These are phyloP conservation scores for Apostasia shenzhenica DNA, from an alignment of 106 monocot genomes.

Conservation along the genomic window DNA sequence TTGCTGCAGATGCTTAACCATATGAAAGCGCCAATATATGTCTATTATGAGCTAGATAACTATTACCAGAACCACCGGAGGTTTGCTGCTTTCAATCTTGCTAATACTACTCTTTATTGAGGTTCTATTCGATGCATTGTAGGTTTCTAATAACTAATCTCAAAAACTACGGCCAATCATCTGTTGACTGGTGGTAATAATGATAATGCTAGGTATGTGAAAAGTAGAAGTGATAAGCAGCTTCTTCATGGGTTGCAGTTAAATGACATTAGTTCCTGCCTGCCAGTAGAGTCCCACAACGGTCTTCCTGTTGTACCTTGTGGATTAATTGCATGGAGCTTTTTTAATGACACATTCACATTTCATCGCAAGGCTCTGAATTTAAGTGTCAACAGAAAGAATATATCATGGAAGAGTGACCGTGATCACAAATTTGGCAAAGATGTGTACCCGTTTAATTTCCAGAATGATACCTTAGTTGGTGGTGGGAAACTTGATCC, in stretches of 20 bases:
- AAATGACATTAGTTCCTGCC: constrained; percentile 50
- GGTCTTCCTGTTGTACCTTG: constrained; percentile 83
- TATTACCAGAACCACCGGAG: constrained; percentile 95
- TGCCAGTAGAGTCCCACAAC: constrained; percentile 43
- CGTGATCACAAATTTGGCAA: constrained; percentile 72
- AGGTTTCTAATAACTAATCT: not conserved
- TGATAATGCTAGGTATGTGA: constrained; percentile 56
- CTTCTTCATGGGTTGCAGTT: constrained; percentile 52
- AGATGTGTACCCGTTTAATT: constrained; percentile 85
- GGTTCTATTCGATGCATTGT: not conserved
- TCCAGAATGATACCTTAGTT: constrained; percentile 74
- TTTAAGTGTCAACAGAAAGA: constrained; percentile 51
- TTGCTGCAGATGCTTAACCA: constrained; percentile 48
- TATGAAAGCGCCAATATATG: constrained; percentile 86
- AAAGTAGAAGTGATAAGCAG: constrained; percentile 82
- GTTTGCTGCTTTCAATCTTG: constrained; percentile 21
- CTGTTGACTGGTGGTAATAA: not conserved
- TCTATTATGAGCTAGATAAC: constrained; percentile 93
- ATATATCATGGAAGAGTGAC: constrained; percentile 85
- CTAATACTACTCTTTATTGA: not conserved
- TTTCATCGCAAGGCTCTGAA: constrained; percentile 30
- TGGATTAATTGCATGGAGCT: constrained; percentile 94
- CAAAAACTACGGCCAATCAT: not conserved
- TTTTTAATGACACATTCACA: constrained; percentile 79
- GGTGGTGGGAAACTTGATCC: constrained; percentile 76